Evolutionary conservation across 208 protist genomes (phyloP).

Genomic region (Jaenimonas drosophilae): DNA sequence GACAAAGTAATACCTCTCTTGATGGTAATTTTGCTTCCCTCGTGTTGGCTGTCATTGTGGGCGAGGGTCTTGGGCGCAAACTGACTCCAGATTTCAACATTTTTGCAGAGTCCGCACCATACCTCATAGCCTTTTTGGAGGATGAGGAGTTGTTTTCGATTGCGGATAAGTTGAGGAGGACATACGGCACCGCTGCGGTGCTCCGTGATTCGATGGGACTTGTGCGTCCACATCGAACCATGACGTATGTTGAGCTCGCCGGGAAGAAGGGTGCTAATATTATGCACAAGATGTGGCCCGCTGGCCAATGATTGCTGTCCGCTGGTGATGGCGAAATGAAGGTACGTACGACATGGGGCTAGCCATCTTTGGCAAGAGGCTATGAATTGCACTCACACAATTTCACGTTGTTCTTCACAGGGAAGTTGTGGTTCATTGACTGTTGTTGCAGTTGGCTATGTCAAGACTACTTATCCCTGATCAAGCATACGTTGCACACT

Average conservation of each 20-base stretch:
- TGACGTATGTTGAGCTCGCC: conserved; percentile 40
- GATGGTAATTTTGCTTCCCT: conserved; percentile 90
- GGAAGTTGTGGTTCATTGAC: too few relatives aligned
- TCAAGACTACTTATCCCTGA: too few relatives aligned
- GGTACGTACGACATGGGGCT: too few relatives aligned
- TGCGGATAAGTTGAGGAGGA: conserved; percentile 48
- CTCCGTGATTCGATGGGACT: conserved; percentile 51
- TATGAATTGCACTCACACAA: too few relatives aligned
- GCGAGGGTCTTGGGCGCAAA: conserved; percentile 85
- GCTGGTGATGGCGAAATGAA: too few relatives aligned
- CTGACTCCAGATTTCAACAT: conserved; percentile 88
- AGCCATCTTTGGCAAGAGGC: too few relatives aligned
- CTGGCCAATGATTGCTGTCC: too few relatives aligned
- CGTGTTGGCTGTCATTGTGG: conserved; percentile 84
- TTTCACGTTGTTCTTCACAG: too few relatives aligned
- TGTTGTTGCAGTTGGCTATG: too few relatives aligned
- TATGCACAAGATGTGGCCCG: conserved; percentile 1
- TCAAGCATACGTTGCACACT: too few relatives aligned
- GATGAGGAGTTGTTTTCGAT: conserved; percentile 61
- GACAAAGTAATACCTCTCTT: conserved; percentile 76
- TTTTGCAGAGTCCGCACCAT: conserved; percentile 76
- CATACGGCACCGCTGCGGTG: conserved; percentile 48
- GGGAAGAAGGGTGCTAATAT: conserved; percentile 19
- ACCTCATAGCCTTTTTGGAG: conserved; percentile 64
- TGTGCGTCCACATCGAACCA: conserved; percentile 25